These are phyloP conservation scores for Diatrype stigma DNA, from an alignment of 2,329 filamentous ascomycete genomes.

Conservation along the genomic window DNA sequence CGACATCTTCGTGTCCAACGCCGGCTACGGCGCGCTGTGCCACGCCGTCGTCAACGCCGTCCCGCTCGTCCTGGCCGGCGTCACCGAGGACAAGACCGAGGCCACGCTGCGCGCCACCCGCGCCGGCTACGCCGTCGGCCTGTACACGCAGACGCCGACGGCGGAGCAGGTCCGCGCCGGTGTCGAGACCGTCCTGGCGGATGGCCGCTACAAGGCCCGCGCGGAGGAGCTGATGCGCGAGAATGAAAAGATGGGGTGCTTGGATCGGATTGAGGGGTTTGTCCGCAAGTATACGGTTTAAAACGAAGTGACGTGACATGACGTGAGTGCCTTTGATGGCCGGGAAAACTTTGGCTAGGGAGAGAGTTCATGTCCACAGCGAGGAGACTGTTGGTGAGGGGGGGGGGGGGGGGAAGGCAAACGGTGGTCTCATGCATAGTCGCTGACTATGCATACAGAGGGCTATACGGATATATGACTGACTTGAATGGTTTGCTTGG, in stretches of 20 bases:
- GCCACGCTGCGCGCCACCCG: slow-evolving; percentile 37
- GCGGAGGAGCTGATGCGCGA: slow-evolving; percentile 26
- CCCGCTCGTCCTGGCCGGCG: slow-evolving; percentile 12
- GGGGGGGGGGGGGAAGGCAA: too few species aligned
- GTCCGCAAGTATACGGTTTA: slow-evolving; percentile 25
- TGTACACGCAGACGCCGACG: slow-evolving; percentile 30
- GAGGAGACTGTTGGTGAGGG: too few species aligned
- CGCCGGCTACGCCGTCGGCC: slow-evolving; percentile 41
- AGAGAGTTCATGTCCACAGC: too few species aligned
- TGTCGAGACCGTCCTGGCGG: slow-evolving; percentile 6
- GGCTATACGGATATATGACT: too few species aligned
- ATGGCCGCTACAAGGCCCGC: slow-evolving; percentile 6
- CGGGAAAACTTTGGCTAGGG: too few species aligned
- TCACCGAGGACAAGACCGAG: slow-evolving; percentile 25
- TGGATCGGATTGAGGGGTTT: slow-evolving; percentile 14
- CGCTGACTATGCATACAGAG: too few species aligned
- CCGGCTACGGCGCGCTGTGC: slow-evolving; percentile 33
- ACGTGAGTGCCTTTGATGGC: too few species aligned
- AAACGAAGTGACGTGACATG: too few species aligned
- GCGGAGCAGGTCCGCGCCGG: slow-evolving; percentile 7
- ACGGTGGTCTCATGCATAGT: too few species aligned
- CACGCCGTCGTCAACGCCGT: slow-evolving; percentile 11
- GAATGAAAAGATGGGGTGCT: slow-evolving; percentile 24
- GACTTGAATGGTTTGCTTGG: too few species aligned
- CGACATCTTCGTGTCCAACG: slow-evolving; percentile 23